A percentile compares a stretch with the other conserved stretches of the same genome.
phyloP scores from a whole-genome alignment of 2,329 filamentous ascomycete species.

The Thielaviopsis ethacetica region DNA sequence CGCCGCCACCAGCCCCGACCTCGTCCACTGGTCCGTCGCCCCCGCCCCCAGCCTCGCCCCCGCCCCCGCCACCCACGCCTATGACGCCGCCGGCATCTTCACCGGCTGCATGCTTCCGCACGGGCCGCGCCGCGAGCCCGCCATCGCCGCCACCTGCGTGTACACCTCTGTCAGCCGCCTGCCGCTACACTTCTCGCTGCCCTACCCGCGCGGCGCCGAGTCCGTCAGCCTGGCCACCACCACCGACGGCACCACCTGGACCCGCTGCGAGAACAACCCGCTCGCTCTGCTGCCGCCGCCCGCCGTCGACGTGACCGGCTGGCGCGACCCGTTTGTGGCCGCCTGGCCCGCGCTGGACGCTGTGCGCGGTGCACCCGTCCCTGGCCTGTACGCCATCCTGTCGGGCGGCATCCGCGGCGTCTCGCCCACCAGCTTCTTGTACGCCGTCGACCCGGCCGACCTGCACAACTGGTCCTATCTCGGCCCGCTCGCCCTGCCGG shows the following conservation, averaged over 20 bases:
- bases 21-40: background rate
- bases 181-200: background rate
- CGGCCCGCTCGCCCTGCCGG: background rate
- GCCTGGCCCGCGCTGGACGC: background rate
- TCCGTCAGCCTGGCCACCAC: background rate
- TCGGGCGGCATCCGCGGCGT: background rate
- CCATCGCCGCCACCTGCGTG: background rate
- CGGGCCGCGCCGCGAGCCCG: background rate
- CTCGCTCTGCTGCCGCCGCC: background rate
- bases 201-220: background rate
- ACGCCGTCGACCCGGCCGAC: background rate
- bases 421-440: background rate
- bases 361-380: background rate
- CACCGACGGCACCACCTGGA: background rate
- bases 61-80: background rate
- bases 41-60: background rate
- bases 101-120: background rate
- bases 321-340: background rate
- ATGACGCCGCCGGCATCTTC: background rate
- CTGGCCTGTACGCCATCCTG: background rate
- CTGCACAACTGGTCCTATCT: background rate
- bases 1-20: background rate
- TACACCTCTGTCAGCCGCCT: background rate
- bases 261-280: background rate
- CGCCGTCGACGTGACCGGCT: background rate